phyloP scores from a whole-genome alignment of 176 grass and related monocot species.

The Oryza officinalis region DNA sequence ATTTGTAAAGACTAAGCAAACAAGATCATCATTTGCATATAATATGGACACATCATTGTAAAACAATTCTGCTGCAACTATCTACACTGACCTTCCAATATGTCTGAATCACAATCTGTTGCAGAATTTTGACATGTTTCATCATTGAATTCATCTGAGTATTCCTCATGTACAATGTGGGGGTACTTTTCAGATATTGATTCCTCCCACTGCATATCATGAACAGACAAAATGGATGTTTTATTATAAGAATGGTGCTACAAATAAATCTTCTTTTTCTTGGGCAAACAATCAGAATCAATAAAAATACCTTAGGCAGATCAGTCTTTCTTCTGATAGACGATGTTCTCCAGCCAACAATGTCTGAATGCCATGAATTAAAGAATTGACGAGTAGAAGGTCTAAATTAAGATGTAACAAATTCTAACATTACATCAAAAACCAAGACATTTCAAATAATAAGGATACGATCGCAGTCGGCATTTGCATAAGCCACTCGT shows the following conservation, averaged over 20 bases:
- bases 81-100: slow-evolving; percentile 68
- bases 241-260: slow-evolving; percentile 7
- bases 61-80: not conserved
- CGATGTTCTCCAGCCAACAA: slow-evolving; percentile 98
- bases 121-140: slow-evolving; percentile 49
- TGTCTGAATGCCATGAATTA: slow-evolving; percentile 61
- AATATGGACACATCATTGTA: slow-evolving; percentile 2
- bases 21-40: not conserved
- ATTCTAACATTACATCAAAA: not conserved
- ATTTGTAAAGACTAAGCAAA: slow-evolving; percentile 7
- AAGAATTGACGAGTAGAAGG: slow-evolving; percentile 29
- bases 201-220: slow-evolving; percentile 56
- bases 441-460: not conserved
- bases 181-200: slow-evolving; percentile 72
- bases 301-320: slow-evolving; percentile 64
- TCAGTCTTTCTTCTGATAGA: slow-evolving; percentile 90
- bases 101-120: slow-evolving; percentile 49
- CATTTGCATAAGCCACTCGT: slow-evolving; percentile 77
- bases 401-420: not conserved
- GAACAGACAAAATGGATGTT: slow-evolving; percentile 6
- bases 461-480: slow-evolving; percentile 90
- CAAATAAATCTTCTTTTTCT: not conserved
- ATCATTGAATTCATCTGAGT: slow-evolving; percentile 43
- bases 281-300: slow-evolving; percentile 14
- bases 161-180: slow-evolving; percentile 85